Evolutionary conservation across 108 stramenopile species (phyloP), one percentile per base, ranked within the genome.

Genomic region (Skeletonema potamos): DNA sequence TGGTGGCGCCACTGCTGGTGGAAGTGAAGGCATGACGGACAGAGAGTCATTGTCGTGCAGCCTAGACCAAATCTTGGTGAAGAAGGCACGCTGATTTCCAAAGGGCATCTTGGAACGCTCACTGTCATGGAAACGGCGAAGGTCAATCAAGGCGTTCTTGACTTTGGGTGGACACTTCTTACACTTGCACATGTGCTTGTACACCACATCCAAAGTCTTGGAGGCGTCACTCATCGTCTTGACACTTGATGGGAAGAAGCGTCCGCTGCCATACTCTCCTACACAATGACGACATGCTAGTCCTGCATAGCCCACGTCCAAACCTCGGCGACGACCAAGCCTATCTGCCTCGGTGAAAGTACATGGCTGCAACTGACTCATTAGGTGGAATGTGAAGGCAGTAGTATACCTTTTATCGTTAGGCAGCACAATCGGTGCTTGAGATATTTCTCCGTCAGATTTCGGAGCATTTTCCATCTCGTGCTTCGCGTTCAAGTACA

Each of bases 221-320:
- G 77, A 81, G 3, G 93, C 91, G 61, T 92, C 90, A 15, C 87
- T 82, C 76, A 94, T 73, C 10, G 90, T 94, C 79, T 91, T 92
- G 81, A 94, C 82, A 44, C 79, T 84, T 7, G 89, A 89, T 17
- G 93, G 93, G 60, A 94, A 94, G 73, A 90, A 94, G 11, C 93
- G 85, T 6, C 93, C 93, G 22, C 84, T 85, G 58, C 90, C 88
- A 64, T 88, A 85, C n/a, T 78, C 86, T 46, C 93, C 91, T 51
- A 82, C 83, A 63, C 93, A 94, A 68, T 92, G 88, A 1, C 85
- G 79, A 64, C 93, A 94, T 13, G 89, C 91, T 68, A 94, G 75
- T 10, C 93, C 93, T 27, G 85, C 74, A 71, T 90, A 94, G 0
- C 93, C 93, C 3, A 85, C 80, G 12, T 82, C 82, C 29, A 90